Evolutionary conservation across 371 early-diverging fungal genomes (phyloP).

Genomic region (Apophysomyces trapeziformis): DNA sequence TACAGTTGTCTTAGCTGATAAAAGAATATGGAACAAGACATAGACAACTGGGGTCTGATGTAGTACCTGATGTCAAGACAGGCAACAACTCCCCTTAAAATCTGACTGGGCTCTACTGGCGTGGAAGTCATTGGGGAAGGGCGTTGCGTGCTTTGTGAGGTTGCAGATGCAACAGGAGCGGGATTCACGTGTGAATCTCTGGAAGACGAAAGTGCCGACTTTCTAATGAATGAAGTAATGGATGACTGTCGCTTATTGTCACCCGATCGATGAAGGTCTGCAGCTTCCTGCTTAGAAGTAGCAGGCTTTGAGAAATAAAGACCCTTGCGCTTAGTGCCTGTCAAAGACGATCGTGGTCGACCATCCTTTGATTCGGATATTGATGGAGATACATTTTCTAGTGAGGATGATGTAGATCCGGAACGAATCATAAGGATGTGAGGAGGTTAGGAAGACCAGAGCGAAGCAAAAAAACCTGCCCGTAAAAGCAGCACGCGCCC

Average conservation of each 20-base stretch:
- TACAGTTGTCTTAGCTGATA: constrained; percentile 10
- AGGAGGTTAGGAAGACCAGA: too few species aligned
- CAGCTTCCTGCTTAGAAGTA: neutral
- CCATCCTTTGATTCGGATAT: neutral
- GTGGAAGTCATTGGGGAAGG: neutral
- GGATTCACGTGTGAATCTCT: neutral
- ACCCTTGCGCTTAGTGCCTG: neutral
- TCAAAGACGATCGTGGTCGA: neutral
- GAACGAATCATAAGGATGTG: neutral
- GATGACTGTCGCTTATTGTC: constrained; percentile 4
- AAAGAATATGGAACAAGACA: neutral
- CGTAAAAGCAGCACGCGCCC: too few species aligned
- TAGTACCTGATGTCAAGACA: constrained; percentile 47
- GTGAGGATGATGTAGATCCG: neutral
- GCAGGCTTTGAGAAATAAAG: neutral
- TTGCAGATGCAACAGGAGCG: neutral
- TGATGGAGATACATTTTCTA: too few species aligned
- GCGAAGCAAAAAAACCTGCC: too few species aligned
- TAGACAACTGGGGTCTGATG: neutral
- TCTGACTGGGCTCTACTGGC: constrained; percentile 20
- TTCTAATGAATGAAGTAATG: constrained; percentile 3
- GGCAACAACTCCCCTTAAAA: constrained; percentile 46
- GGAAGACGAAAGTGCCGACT: neutral
- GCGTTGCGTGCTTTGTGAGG: neutral
- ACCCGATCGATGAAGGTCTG: neutral